Percentiles rank a stretch among this genome's conserved stretches.
phyloP scores from a whole-genome alignment of 805 yeast species.

The Blastobotrys robertii region DNA sequence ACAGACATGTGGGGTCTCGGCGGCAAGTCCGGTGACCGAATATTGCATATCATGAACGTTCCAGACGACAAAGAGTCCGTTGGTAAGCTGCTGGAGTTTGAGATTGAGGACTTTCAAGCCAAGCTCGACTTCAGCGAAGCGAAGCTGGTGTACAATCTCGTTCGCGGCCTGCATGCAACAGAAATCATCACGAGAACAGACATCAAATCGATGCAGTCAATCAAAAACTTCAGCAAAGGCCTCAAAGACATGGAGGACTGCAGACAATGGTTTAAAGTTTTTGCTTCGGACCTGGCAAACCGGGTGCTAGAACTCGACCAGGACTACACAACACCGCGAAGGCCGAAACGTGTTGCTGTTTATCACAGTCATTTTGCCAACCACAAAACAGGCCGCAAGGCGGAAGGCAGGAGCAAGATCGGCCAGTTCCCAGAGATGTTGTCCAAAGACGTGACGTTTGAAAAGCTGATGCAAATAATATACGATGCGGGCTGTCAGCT shows the following conservation, averaged over 20 bases:
- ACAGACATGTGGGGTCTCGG: constrained; percentile 86
- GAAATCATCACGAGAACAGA: constrained; percentile 50
- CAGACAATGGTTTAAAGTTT: constrained; percentile 71
- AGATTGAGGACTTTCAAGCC: constrained; percentile 29
- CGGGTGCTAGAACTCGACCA: constrained; percentile 68
- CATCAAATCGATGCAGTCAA: constrained; percentile 80
- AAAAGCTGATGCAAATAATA: constrained; percentile 1
- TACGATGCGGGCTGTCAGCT: constrained; percentile 5
- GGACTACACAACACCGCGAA: constrained; percentile 35
- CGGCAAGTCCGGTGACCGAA: constrained; percentile 68
- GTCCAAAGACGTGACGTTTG: constrained; percentile 4
- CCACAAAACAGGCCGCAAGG: constrained; percentile 12
- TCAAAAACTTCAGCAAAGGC: constrained; percentile 61
- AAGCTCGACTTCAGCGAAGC: constrained; percentile 40
- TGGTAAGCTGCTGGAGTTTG: constrained; percentile 40
- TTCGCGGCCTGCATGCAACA: constrained; percentile 51
- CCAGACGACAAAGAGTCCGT: constrained; percentile 40
- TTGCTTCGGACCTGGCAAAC: constrained; percentile 65
- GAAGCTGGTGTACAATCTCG: constrained; percentile 45
- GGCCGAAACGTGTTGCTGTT: constrained; percentile 50
- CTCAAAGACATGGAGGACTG: constrained; percentile 49
- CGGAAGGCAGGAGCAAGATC: constrained; percentile 16
- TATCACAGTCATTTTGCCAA: constrained; percentile 21
- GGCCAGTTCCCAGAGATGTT: constrained; percentile 11
- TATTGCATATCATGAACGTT: constrained; percentile 40